Evolutionary conservation across 305 asterid species (phyloP).

Genomic region (Fraxinus greggii): DNA sequence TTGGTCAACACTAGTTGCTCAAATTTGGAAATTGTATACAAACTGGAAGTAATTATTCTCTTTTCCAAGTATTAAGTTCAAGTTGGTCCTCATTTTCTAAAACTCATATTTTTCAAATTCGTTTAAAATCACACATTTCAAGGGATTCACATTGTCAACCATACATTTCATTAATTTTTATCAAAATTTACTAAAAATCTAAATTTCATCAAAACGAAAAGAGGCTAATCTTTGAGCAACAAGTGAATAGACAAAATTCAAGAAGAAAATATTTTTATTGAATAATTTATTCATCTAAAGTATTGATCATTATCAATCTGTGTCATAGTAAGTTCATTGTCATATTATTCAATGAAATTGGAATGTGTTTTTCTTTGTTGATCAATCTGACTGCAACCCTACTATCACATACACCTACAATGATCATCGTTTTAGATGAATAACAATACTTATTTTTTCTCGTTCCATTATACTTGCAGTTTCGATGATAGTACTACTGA

Average conservation of each 20-base stretch:
- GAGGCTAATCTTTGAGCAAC: not conserved
- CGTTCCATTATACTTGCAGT: conserved; percentile 21
- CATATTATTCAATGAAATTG: not conserved
- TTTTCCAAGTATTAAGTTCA: not conserved
- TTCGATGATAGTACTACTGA: conserved; percentile 48
- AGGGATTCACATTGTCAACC: not conserved
- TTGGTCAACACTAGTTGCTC: not conserved
- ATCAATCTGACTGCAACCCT: not conserved
- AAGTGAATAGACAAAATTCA: not conserved
- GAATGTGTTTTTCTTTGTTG: not conserved
- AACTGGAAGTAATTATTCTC: too few relatives aligned
- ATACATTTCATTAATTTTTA: too few relatives aligned
- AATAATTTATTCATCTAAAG: too few relatives aligned
- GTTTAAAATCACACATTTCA: not conserved
- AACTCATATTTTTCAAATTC: not conserved
- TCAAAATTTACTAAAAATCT: too few relatives aligned
- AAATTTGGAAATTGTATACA: too few relatives aligned
- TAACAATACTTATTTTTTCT: too few relatives aligned
- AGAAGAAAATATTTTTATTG: too few relatives aligned
- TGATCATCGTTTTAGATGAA: not conserved
- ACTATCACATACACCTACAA: not conserved
- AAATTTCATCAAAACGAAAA: not conserved
- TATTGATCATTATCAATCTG: too few relatives aligned
- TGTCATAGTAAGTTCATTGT: too few relatives aligned
- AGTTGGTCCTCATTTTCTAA: not conserved